Base-by-base conservation (phyloP, 163 green algal species). In the Trebouxia gelatinosa region DNA sequence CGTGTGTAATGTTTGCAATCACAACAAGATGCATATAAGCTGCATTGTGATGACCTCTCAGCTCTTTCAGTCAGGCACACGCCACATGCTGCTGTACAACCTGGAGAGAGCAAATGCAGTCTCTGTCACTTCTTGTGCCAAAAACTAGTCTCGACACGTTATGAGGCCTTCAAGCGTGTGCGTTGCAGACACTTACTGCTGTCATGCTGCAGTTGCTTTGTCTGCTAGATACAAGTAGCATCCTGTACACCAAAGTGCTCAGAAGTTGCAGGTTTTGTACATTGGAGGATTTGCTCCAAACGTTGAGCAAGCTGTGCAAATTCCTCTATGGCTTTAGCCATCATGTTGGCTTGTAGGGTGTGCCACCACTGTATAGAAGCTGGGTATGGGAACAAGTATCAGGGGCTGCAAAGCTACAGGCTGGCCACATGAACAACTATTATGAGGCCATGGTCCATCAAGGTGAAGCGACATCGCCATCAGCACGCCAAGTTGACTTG, bases 381-480 rank as follows among this genome's bases (percentile, higher is more conserved):
- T 90, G 86, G 82, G 87, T 95, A 17, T 97, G 93, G 93, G 86
- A 87, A 67, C 71, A 91, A 70, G 71, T 87, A 23, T 94, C 85
- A 6, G 90, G 91, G 0, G 93, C 92, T 29, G 78, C 80, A 0
- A 62, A 65, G 23, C 58, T 82, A 5, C 84, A 86, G 35, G 58
- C 70, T 16, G 74, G 81, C 35, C 68, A 82, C 9, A 75, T 78
- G 35, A 76, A 80, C 34, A 86, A 78, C 28, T 92, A 92, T 74
- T 97, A 92, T 84, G 87, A 87, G 54, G 62, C 70, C 16, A 88
- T 88, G 57, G 89, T 93, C 79, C 80, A 88, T 1, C 72, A 85
- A 43, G 92, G 89, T 5, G 72, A 84, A 28, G 46, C 61, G 29
- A 82, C 81, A 29, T 89, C 85, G 5, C 84, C 80, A 38, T 83